Conservation (phyloP, 1,139 yeast species). For the Scheffersomyces stambukii region DNA sequence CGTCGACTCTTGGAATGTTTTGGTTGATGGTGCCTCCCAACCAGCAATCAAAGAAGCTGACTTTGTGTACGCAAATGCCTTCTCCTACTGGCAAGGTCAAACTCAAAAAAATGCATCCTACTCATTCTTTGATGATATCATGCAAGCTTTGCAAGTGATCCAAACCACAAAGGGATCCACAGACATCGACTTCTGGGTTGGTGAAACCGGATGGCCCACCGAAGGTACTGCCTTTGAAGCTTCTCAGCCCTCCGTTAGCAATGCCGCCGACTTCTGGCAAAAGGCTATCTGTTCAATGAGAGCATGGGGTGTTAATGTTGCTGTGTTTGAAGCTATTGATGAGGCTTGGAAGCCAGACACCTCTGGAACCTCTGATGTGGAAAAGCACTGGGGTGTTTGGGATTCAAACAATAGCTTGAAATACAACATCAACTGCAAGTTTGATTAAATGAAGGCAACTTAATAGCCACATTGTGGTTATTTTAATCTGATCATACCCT, state of each 20-base stretch:
- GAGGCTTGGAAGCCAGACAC: slow-evolving; percentile 95
- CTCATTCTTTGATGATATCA: slow-evolving; percentile 91
- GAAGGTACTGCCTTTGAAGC: slow-evolving; percentile 70
- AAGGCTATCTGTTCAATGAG: slow-evolving; percentile 87
- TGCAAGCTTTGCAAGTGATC: slow-evolving; percentile 88
- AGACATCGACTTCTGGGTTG: slow-evolving; percentile 87
- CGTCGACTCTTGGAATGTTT: slow-evolving; percentile 92
- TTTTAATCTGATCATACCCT: too few species aligned
- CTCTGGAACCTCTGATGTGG: slow-evolving; percentile 80
- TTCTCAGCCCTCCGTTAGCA: slow-evolving; percentile 62
- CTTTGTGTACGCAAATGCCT: slow-evolving; percentile 86
- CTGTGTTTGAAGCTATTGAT: slow-evolving; percentile 91
- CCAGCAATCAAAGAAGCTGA: slow-evolving; percentile 79
- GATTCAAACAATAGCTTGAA: slow-evolving; percentile 53
- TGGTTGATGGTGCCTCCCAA: slow-evolving; percentile 70
- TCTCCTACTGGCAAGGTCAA: slow-evolving; percentile 99
- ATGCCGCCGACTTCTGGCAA: slow-evolving; percentile 80
- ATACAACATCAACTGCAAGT: slow-evolving; percentile 57
- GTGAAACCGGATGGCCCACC: slow-evolving; percentile 99
- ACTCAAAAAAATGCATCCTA: slow-evolving; percentile 72
- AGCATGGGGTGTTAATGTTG: slow-evolving; percentile 92
- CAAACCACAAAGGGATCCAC: slow-evolving; percentile 83
- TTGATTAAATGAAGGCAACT: slow-evolving; percentile 17
- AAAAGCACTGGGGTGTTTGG: slow-evolving; percentile 92
- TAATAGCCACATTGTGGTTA: too few species aligned